Evolutionary conservation across 1,139 yeast species (phyloP).

Genomic region (Spathaspora jeffriesii): DNA sequence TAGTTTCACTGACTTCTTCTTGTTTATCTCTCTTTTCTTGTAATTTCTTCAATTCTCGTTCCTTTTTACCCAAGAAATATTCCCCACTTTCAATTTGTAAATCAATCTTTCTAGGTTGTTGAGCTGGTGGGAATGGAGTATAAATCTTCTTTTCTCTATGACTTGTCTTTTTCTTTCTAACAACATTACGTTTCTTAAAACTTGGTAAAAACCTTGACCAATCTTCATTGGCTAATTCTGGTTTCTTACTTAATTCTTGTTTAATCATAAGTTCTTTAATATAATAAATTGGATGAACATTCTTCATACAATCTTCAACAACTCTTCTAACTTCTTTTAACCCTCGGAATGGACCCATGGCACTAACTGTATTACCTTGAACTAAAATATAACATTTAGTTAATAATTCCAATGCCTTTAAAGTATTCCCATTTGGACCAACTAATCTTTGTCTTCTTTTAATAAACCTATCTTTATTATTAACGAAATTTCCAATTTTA

Average conservation of each 20-base stretch:
- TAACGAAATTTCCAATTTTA: conserved; percentile 86
- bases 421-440: conserved; percentile 96
- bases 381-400: conserved; percentile 94
- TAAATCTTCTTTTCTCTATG: conserved; percentile 78
- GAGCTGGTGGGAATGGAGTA: conserved; percentile 99
- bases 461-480: conserved; percentile 90
- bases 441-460: conserved; percentile 96
- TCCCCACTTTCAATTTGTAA: conserved; percentile 98
- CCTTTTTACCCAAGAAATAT: conserved; percentile 86
- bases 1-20: conserved; percentile 64
- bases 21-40: conserved; percentile 82
- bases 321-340: conserved; percentile 90
- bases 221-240: conserved; percentile 93
- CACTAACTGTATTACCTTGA: conserved; percentile 97
- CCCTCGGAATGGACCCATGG: conserved; percentile 97
- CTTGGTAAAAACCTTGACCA: conserved; percentile 98
- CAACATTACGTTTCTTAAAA: conserved; percentile 95
- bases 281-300: conserved; percentile 95
- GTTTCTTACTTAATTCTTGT: conserved; percentile 91
- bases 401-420: conserved; percentile 90
- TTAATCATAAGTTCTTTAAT: conserved; percentile 97
- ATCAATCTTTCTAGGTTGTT: conserved; percentile 96
- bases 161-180: conserved; percentile 80
- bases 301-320: conserved; percentile 97
- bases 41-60: conserved; percentile 70